Evolutionary conservation across 1,284 basidiomycete species (phyloP).

Genomic region (Dichomitus squalens): DNA sequence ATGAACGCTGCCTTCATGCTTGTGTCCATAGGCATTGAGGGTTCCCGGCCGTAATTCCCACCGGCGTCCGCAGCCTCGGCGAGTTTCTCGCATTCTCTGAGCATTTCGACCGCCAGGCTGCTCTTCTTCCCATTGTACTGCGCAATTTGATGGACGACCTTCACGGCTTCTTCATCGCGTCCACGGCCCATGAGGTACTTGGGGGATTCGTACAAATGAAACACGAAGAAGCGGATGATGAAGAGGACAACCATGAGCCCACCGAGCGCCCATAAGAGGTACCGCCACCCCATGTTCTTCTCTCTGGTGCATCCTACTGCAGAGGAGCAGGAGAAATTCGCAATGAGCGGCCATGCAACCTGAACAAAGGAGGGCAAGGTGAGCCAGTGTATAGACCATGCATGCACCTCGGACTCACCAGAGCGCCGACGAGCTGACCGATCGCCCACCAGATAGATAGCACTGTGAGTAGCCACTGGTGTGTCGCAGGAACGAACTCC

Average conservation of each 20-base stretch:
- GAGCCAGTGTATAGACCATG: no score
- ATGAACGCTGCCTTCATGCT: constrained; percentile 41
- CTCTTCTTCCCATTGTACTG: constrained; percentile 60
- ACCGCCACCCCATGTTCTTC: constrained; percentile 72
- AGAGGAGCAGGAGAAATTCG: constrained; percentile 71
- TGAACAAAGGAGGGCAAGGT: no score
- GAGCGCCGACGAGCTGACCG: constrained; percentile 58
- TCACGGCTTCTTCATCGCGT: constrained; percentile 70
- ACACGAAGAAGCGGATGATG: constrained; percentile 70
- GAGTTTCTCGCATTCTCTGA: constrained; percentile 47
- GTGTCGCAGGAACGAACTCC: constrained; percentile 60
- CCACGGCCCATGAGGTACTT: constrained; percentile 78
- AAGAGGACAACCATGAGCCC: constrained; percentile 66
- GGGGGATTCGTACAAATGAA: constrained; percentile 76
- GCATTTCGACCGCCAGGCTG: constrained; percentile 50
- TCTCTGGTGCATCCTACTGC: constrained; percentile 48
- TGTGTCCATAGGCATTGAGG: constrained; percentile 5
- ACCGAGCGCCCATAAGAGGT: constrained; percentile 64
- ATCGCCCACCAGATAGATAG: constrained; percentile 71
- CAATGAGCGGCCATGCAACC: constrained; percentile 69
- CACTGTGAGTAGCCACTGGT: constrained; percentile 65
- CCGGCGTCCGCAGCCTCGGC: constrained; percentile 44
- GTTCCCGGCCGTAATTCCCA: background rate
- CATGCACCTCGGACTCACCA: no score
- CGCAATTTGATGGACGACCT: constrained; percentile 69